These are phyloP conservation scores for Trametes hirsuta DNA, from an alignment of 1,284 basidiomycete species.

Conservation along the genomic window DNA sequence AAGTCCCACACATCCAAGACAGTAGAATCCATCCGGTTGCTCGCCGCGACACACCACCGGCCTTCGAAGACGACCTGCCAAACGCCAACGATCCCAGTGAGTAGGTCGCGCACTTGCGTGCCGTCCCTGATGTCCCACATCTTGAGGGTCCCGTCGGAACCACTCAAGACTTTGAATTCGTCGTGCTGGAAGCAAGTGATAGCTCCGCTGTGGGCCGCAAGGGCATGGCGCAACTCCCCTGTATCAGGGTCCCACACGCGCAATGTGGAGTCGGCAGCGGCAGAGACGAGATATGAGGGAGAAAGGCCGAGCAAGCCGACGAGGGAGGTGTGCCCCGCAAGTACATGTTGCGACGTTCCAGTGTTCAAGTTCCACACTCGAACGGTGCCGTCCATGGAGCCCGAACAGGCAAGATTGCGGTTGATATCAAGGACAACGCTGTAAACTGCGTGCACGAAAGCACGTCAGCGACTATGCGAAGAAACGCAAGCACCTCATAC, in stretches of 20 bases:
- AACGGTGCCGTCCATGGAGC: slow-evolving; percentile 96
- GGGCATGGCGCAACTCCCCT: slow-evolving; percentile 77
- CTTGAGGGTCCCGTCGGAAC: slow-evolving; percentile 94
- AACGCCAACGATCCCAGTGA: slow-evolving; percentile 88
- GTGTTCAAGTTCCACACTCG: slow-evolving; percentile 88
- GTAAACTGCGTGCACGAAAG: slow-evolving; percentile 62
- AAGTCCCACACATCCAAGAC: slow-evolving; percentile 89
- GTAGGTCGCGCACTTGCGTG: slow-evolving; percentile 79
- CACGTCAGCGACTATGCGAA: not conserved
- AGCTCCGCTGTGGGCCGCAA: slow-evolving; percentile 89
- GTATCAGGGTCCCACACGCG: slow-evolving; percentile 90
- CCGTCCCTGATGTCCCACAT: slow-evolving; percentile 95
- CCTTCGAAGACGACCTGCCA: slow-evolving; percentile 97
- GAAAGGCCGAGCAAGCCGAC: slow-evolving; percentile 89
- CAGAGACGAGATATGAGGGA: slow-evolving; percentile 87
- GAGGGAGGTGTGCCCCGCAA: slow-evolving; percentile 87
- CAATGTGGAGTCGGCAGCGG: slow-evolving; percentile 91
- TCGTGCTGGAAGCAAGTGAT: slow-evolving; percentile 98
- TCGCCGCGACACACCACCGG: slow-evolving; percentile 90
- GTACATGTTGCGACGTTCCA: slow-evolving; percentile 78
- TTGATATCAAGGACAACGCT: slow-evolving; percentile 86
- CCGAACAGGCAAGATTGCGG: slow-evolving; percentile 89
- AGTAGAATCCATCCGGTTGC: slow-evolving; percentile 79
- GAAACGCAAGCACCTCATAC: slow-evolving; percentile 42
- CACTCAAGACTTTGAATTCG: slow-evolving; percentile 93